These are phyloP conservation scores for Domatiomyces catenatus DNA, from an alignment of 2,329 filamentous ascomycete species.

Conservation along the genomic window DNA sequence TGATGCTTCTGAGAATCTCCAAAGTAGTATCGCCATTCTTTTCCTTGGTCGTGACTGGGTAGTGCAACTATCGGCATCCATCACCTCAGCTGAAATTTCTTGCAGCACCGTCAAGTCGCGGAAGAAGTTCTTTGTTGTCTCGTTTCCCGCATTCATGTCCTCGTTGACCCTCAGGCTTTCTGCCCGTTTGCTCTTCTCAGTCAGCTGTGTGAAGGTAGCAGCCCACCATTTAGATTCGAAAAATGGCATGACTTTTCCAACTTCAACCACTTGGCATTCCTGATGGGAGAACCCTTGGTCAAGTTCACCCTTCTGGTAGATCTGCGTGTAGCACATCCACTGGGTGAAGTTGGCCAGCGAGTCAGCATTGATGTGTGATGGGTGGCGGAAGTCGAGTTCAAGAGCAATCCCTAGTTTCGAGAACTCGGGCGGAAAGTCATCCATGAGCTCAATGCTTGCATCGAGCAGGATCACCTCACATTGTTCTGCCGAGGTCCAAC, in stretches of 20 bases:
- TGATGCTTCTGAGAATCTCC: conserved; percentile 32
- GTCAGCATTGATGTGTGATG: conserved; percentile 20
- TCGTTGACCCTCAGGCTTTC: conserved; percentile 23
- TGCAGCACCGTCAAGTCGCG: conserved; percentile 31
- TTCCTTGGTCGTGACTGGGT: conserved; percentile 16
- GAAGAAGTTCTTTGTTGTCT: conserved; percentile 24
- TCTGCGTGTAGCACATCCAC: conserved; percentile 29
- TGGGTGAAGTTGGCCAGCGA: conserved; percentile 25
- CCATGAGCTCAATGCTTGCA: conserved; percentile 28
- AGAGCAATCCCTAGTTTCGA: conserved; percentile 29
- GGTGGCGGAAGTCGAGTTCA: conserved; percentile 27
- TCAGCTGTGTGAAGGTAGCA: conserved; percentile 27
- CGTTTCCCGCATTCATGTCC: conserved; percentile 21
- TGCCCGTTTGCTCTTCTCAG: conserved; percentile 25
- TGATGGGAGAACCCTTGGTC: conserved; percentile 19
- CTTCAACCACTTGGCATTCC: conserved; percentile 11
- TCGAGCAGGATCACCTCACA: conserved; percentile 32
- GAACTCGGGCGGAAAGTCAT: conserved; percentile 27
- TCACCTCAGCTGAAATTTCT: conserved; percentile 26
- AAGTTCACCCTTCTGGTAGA: conserved; percentile 26
- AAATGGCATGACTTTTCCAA: conserved; percentile 27
- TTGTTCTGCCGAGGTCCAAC: conserved; percentile 20
- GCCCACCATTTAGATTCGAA: conserved; percentile 34
- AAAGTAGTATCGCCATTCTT: conserved; percentile 30
- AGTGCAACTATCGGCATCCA: conserved; percentile 16